A percentile compares a stretch with the other conserved stretches of the same genome.
These are phyloP conservation scores for Dalbergia cochinchinensis DNA, from an alignment of 306 rosid species.

Conservation along the genomic window DNA sequence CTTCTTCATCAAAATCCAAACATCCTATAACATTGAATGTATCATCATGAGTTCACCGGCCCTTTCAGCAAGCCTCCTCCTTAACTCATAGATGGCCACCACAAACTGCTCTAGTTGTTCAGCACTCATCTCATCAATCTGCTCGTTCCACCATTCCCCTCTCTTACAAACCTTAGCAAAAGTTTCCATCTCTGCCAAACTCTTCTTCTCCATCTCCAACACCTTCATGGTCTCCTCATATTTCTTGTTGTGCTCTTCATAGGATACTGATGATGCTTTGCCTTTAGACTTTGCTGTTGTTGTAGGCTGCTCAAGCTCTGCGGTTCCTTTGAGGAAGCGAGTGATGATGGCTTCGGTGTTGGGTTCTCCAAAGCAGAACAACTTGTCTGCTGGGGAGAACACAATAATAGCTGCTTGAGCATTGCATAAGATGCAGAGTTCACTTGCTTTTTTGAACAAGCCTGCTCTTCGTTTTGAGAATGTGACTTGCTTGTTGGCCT, in stretches of 20 bases:
- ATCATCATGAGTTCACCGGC: constrained; percentile 23
- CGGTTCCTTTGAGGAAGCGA: constrained; percentile 35
- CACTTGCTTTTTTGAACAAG: constrained; percentile 65
- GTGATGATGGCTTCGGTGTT: constrained; percentile 38
- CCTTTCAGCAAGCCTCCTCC: constrained; percentile 42
- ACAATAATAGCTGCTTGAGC: constrained; percentile 52
- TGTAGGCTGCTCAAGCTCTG: background rate
- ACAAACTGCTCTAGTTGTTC: constrained; percentile 48
- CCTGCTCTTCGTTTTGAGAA: constrained; percentile 64
- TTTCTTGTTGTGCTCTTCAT: constrained; percentile 38
- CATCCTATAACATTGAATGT: background rate
- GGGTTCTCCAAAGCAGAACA: constrained; percentile 59
- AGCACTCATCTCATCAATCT: constrained; percentile 46
- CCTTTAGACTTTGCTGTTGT: background rate
- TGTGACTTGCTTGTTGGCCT: constrained; percentile 59
- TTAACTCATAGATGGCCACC: constrained; percentile 50
- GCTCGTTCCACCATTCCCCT: constrained; percentile 55
- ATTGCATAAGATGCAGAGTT: constrained; percentile 62
- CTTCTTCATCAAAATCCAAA: background rate
- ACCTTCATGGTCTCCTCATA: constrained; percentile 44
- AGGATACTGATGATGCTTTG: background rate
- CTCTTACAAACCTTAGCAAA: constrained; percentile 15
- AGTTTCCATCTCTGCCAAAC: constrained; percentile 10
- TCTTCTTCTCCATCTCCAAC: constrained; percentile 52
- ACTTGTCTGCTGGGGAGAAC: constrained; percentile 56